phyloP scores from a whole-genome alignment of 1,284 basidiomycete genomes.

The Malassezia nana region DNA sequence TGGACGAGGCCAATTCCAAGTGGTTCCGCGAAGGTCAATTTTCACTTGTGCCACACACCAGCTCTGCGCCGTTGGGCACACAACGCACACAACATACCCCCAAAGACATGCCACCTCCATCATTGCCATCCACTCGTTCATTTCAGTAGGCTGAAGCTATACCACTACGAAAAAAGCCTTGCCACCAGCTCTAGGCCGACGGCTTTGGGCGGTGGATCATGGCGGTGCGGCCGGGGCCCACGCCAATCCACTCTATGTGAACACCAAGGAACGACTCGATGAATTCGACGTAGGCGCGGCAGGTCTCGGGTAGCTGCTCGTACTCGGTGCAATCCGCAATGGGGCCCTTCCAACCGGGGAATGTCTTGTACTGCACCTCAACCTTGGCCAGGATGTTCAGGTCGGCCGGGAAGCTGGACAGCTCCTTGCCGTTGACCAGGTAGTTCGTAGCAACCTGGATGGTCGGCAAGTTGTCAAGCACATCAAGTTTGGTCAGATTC shows the following conservation, averaged over 20 bases:
- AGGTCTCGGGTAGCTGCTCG: slow-evolving; percentile 73
- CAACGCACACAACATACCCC: not conserved
- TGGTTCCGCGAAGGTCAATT: slow-evolving; percentile 49
- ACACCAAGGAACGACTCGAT: slow-evolving; percentile 74
- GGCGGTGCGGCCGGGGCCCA: slow-evolving; percentile 69
- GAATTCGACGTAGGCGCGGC: slow-evolving; percentile 75
- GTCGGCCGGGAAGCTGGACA: slow-evolving; percentile 86
- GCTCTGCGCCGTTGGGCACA: too few relatives aligned
- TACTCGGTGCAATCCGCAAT: slow-evolving; percentile 63
- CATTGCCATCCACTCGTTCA: not conserved
- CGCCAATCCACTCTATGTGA: slow-evolving; percentile 80
- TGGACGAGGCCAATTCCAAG: slow-evolving; percentile 47
- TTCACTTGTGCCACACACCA: slow-evolving; percentile 34
- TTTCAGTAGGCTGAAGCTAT: too few relatives aligned
- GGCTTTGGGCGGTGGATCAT: slow-evolving; percentile 56
- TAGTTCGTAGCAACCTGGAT: slow-evolving; percentile 84
- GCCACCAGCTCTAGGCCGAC: not conserved
- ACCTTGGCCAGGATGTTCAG: slow-evolving; percentile 70
- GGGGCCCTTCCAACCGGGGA: slow-evolving; percentile 82
- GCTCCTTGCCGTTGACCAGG: slow-evolving; percentile 64
- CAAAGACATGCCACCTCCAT: slow-evolving; percentile 2
- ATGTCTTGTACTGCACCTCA: slow-evolving; percentile 75
- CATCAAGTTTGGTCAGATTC: slow-evolving; percentile 92
- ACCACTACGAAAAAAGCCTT: not conserved
- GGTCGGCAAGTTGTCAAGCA: slow-evolving; percentile 73